Percentiles rank a stretch among this genome's conserved stretches.
Conservation (phyloP, 441 rosid genomes). For the Dalechampia spathulata region DNA sequence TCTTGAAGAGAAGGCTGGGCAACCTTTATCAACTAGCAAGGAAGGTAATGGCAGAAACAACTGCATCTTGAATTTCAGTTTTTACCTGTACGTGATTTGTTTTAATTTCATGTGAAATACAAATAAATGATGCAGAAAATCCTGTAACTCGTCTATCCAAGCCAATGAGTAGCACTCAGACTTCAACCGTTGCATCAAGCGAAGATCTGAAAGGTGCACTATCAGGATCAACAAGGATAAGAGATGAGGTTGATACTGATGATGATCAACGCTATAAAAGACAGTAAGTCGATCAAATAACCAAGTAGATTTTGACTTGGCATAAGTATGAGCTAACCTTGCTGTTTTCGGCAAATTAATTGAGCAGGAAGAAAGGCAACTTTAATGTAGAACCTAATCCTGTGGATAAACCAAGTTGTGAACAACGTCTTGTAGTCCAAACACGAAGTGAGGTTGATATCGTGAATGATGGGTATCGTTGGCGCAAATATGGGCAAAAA, state of each 20-base stretch:
- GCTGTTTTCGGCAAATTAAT: slow-evolving; percentile 9
- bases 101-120: slow-evolving; percentile 29
- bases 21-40: slow-evolving; percentile 22
- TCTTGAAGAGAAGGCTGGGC: slow-evolving; percentile 41
- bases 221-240: slow-evolving; percentile 40
- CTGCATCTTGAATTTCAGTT: background rate
- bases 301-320: background rate
- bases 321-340: background rate
- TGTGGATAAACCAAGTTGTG: slow-evolving; percentile 43
- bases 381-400: slow-evolving; percentile 28
- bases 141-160: slow-evolving; percentile 30
- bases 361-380: slow-evolving; percentile 55
- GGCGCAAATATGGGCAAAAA: slow-evolving; percentile 99
- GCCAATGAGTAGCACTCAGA: slow-evolving; percentile 28
- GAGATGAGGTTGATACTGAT: slow-evolving; percentile 34
- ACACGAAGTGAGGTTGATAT: slow-evolving; percentile 69
- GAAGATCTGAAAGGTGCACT: slow-evolving; percentile 35
- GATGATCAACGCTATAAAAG: slow-evolving; percentile 51
- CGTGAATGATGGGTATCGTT: slow-evolving; percentile 89
- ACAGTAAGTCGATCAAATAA: slow-evolving; percentile 34
- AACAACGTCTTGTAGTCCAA: slow-evolving; percentile 55
- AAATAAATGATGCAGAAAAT: slow-evolving; percentile 30
- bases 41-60: slow-evolving; percentile 43
- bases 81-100: slow-evolving; percentile 8
- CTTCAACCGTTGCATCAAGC: slow-evolving; percentile 26